Conservation (phyloP, 352 stramenopile genomes). For the Globisporangium iwayamae region DNA sequence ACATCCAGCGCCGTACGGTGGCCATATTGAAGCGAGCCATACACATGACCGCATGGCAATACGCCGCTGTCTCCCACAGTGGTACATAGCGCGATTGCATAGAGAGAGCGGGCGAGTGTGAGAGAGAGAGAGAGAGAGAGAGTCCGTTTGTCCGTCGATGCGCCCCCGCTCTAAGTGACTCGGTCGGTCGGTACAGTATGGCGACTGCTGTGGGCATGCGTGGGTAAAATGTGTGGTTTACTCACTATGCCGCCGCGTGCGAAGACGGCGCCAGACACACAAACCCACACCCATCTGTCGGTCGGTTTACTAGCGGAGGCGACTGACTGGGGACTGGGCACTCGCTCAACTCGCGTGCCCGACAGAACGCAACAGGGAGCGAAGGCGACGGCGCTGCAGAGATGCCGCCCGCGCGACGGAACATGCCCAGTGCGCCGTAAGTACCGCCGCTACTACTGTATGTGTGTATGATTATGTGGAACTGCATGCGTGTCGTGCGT, state of each 20-base stretch:
- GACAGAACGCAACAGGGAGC: not conserved
- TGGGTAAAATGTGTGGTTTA: not conserved
- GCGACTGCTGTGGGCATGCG: not conserved
- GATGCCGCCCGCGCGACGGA: slow-evolving; percentile 6
- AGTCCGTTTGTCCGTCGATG: not conserved
- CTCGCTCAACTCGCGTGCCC: not conserved
- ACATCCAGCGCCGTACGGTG: not conserved
- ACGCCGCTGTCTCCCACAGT: not conserved
- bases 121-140: not conserved
- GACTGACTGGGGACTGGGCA: not conserved
- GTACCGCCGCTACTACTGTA: not conserved
- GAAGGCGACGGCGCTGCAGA: not conserved
- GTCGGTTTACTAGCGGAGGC: too few species aligned
- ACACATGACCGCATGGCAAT: not conserved
- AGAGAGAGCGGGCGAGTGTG: slow-evolving; percentile 1
- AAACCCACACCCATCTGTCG: not conserved
- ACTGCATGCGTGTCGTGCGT: not conserved
- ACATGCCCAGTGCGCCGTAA: slow-evolving; percentile 4
- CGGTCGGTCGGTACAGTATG: too few species aligned
- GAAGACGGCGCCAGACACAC: not conserved
- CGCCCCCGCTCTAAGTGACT: slow-evolving; percentile 3
- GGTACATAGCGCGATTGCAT: slow-evolving; percentile 2
- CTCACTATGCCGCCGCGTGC: not conserved
- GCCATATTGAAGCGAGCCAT: slow-evolving; percentile 5
- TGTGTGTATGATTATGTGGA: not conserved